Conservation (phyloP, 768 basidiomycete species). For the Boletus insuetus region DNA sequence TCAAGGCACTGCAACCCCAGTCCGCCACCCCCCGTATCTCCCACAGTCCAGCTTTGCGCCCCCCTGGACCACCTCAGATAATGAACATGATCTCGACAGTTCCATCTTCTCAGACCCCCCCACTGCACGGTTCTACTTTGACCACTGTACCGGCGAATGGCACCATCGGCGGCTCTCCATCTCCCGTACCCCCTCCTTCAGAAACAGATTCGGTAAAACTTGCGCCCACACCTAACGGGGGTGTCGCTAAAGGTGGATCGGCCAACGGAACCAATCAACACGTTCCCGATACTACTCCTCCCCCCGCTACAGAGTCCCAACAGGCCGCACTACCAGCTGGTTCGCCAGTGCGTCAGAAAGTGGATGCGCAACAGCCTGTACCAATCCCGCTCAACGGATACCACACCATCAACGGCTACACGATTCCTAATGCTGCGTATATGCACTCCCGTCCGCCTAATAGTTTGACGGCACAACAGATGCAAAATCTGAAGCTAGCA, state of each 20-base stretch:
- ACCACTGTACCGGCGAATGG: slow-evolving; percentile 33
- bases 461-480: slow-evolving; percentile 52
- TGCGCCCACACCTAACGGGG: slow-evolving; percentile 17
- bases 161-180: slow-evolving; percentile 27
- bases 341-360: slow-evolving; percentile 48
- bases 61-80: slow-evolving; percentile 37
- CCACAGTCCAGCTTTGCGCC: slow-evolving; percentile 38
- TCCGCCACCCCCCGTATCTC: slow-evolving; percentile 51
- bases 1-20: slow-evolving; percentile 60
- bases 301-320: slow-evolving; percentile 21
- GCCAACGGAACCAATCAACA: slow-evolving; percentile 30
- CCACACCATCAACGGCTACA: slow-evolving; percentile 43
- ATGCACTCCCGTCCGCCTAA: slow-evolving; percentile 38
- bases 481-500: slow-evolving; percentile 58
- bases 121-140: slow-evolving; percentile 30
- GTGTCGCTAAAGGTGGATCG: slow-evolving; percentile 27
- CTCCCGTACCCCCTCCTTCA: slow-evolving; percentile 39
- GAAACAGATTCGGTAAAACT: slow-evolving; percentile 39
- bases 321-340: slow-evolving; percentile 21
- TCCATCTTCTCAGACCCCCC: slow-evolving; percentile 32
- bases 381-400: slow-evolving; percentile 44
- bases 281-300: slow-evolving; percentile 9
- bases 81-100: slow-evolving; percentile 32
- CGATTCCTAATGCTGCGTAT: slow-evolving; percentile 34
- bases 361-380: slow-evolving; percentile 43